Base-by-base conservation (phyloP, 176 grass and related monocot species). In the Leersia perrieri region DNA sequence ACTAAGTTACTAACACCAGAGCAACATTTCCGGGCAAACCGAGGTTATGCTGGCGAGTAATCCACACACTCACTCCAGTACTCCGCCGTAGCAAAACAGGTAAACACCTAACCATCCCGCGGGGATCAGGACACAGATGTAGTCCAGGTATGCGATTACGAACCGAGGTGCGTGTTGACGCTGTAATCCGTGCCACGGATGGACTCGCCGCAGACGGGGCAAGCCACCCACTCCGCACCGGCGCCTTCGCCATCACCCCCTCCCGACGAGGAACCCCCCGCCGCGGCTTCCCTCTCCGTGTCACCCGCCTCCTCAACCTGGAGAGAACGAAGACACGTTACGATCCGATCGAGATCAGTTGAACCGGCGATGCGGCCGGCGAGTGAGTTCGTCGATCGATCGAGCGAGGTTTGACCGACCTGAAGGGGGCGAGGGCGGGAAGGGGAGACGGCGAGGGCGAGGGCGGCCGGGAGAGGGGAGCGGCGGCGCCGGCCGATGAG, bases 81-180 rank as follows among this genome's bases (percentile, higher is more conserved):
- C n/a, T 30, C 34, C 34, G 44, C 9, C 63, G 29, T 40, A 66
- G 20, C 34, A 71, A 51, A 55, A 23, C 18, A 34, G 3, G 30
- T 3, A 28, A 22, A 7, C 57, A 60, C 2, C 23, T 60, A 25
- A 1, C 16, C 16, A 33, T 22, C 47, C 9, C 25, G 42, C 23
- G 25, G 15, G 22, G 39, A 36, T 53, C 70, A 20, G 53, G 27
- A 39, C 3, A 33, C 63, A 13, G 7, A 11, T 18, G 10, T 30
- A 27, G 42, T 22, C 64, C 23, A 10, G n/a, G 26, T 7, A 1
- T 0, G 2, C 39, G 75, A 0, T 35, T 39, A 74, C 87, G 34
- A 20, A 95, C 96, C 96, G n/a, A 93, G 85, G 84, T 95, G 90
- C 5, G 84, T 72, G 45, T 95, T 99, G 39, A 99, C 80, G 42